phyloP scores from a whole-genome alignment of 345 rosid genomes.

The Salix viminalis region DNA sequence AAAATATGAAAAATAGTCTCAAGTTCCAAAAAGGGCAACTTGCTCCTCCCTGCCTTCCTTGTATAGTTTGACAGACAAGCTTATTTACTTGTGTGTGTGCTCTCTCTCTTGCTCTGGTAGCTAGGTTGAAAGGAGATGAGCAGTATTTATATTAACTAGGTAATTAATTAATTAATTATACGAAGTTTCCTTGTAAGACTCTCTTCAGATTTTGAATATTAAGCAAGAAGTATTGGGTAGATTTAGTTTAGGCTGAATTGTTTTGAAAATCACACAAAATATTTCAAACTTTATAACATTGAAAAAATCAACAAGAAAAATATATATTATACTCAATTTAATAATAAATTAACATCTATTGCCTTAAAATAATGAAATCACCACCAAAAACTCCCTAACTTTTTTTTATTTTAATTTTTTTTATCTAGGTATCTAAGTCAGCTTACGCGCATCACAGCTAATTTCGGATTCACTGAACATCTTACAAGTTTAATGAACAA shows the following conservation, averaged over 20 bases:
- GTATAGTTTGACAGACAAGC: neutral
- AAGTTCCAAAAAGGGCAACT: neutral
- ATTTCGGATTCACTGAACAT: fast-evolving
- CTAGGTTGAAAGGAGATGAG: neutral
- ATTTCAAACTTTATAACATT: no score
- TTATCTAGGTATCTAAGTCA: fast-evolving
- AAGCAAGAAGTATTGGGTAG: no score
- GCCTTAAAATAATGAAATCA: no score
- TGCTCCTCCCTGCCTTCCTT: neutral
- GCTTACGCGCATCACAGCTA: fast-evolving
- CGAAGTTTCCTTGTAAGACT: no score
- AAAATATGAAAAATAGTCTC: neutral
- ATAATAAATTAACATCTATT: no score
- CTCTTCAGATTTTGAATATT: no score
- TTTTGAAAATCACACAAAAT: no score
- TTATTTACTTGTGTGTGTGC: neutral
- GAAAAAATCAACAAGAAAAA: no score
- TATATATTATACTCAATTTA: no score
- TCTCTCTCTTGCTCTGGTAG: neutral
- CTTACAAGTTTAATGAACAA: fast-evolving
- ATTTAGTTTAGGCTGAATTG: no score
- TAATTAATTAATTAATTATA: neutral
- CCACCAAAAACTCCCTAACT: no score
- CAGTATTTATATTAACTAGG: neutral
- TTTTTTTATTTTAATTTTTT: no score